These are phyloP conservation scores for Saccharomycopsis malanga DNA, from an alignment of 805 yeast species.

Conservation along the genomic window DNA sequence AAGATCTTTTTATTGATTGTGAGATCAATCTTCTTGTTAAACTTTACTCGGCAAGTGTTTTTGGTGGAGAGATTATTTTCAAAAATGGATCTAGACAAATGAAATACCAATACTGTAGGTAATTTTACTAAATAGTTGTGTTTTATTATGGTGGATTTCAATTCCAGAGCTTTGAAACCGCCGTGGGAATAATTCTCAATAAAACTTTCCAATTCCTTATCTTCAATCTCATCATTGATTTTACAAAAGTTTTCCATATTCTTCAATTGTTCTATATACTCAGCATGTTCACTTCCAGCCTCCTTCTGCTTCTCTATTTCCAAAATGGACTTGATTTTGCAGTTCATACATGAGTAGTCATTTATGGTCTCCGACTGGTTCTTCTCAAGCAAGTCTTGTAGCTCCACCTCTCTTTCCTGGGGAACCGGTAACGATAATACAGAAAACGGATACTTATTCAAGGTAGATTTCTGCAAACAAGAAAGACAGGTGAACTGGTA, in stretches of 20 bases:
- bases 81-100: conserved; percentile 77
- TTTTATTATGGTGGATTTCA: conserved; percentile 64
- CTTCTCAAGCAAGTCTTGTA: conserved; percentile 49
- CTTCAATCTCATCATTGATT: conserved; percentile 62
- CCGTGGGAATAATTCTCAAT: conserved; percentile 40
- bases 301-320: conserved; percentile 28
- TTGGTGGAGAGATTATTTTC: conserved; percentile 60
- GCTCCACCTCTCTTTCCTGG: conserved; percentile 37
- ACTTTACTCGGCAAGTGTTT: conserved; percentile 65
- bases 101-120: conserved; percentile 72
- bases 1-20: conserved; percentile 37
- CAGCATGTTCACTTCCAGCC: conserved; percentile 24
- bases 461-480: conserved; percentile 58
- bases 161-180: conserved; percentile 37
- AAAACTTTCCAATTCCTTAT: conserved; percentile 38
- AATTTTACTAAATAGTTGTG: conserved; percentile 52
- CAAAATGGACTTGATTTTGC: conserved; percentile 47
- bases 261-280: conserved; percentile 31
- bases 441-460: conserved; percentile 43
- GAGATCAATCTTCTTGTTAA: conserved; percentile 48
- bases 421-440: conserved; percentile 77
- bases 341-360: conserved; percentile 72
- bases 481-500: conserved; percentile 63
- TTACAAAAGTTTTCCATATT: conserved; percentile 32
- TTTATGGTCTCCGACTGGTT: conserved; percentile 63